phyloP scores from a whole-genome alignment of 768 basidiomycete species.

The Phaeotremella fagi region DNA sequence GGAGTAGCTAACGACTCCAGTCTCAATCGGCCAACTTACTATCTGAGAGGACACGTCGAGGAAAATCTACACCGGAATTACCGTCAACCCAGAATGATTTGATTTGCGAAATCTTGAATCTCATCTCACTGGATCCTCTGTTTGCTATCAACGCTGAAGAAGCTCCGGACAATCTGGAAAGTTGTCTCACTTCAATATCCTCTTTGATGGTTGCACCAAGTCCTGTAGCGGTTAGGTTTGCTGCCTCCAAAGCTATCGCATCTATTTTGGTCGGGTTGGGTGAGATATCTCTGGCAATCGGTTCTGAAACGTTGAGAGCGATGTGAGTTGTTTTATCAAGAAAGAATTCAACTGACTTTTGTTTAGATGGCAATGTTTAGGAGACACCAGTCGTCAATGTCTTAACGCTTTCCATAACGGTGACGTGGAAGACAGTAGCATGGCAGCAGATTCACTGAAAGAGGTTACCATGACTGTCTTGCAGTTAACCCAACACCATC shows the following conservation, averaged over 20 bases:
- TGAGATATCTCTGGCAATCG: background rate
- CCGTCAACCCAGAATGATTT: constrained; percentile 17
- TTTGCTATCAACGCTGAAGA: constrained; percentile 12
- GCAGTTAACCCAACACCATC: constrained; percentile 1
- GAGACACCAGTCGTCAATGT: constrained; percentile 25
- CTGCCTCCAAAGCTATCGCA: constrained; percentile 10
- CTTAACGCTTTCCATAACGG: constrained; percentile 27
- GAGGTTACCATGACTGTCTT: constrained; percentile 3
- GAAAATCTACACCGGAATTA: constrained; percentile 4
- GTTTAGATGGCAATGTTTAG: constrained; percentile 27
- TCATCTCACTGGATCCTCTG: constrained; percentile 19
- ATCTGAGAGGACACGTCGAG: background rate
- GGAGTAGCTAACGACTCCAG: too few relatives aligned
- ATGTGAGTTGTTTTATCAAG: background rate
- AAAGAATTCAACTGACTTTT: too few relatives aligned
- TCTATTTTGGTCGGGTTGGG: constrained; percentile 3
- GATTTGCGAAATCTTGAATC: constrained; percentile 16
- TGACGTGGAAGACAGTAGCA: constrained; percentile 16
- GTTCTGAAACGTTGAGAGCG: background rate
- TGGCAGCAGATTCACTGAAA: constrained; percentile 12
- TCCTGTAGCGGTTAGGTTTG: constrained; percentile 13
- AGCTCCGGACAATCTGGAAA: constrained; percentile 5
- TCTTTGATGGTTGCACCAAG: constrained; percentile 18
- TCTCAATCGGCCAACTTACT: constrained; percentile 1
- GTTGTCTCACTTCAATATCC: constrained; percentile 12